phyloP scores from a whole-genome alignment of 2,329 filamentous ascomycete genomes.

The Herpotrichia juniperi region DNA sequence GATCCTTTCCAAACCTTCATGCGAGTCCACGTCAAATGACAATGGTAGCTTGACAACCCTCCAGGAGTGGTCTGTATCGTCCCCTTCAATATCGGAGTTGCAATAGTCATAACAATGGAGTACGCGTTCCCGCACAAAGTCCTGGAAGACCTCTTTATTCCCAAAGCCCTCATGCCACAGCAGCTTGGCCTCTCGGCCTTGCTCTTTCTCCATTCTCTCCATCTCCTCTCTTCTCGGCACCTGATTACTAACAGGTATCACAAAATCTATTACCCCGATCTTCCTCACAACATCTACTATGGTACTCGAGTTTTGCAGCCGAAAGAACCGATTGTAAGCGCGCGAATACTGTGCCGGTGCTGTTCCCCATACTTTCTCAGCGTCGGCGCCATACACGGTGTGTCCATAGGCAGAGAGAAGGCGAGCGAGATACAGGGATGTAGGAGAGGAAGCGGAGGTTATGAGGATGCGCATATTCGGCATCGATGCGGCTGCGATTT shows the following conservation, averaged over 20 bases:
- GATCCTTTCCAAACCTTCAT: conserved; percentile 9
- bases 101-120: neutral
- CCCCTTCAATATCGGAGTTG: no score
- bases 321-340: conserved; percentile 11
- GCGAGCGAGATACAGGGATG: conserved; percentile 14
- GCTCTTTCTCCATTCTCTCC: neutral
- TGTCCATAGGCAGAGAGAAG: conserved; percentile 13
- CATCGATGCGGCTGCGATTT: no score
- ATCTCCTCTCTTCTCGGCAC: neutral
- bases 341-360: conserved; percentile 12
- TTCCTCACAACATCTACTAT: neutral
- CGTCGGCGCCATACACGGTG: conserved; percentile 12
- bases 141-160: conserved; percentile 6
- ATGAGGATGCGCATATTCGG: conserved; percentile 14
- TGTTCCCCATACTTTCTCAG: conserved; percentile 11
- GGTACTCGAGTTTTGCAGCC: neutral
- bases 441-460: conserved; percentile 12
- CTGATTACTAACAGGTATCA: conserved; percentile 9
- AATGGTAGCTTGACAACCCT: conserved; percentile 9
- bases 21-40: conserved; percentile 8
- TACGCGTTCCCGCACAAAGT: conserved; percentile 11
- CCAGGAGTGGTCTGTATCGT: neutral
- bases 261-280: neutral
- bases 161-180: conserved; percentile 3
- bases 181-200: neutral